phyloP scores from a whole-genome alignment of 1,284 basidiomycete species.

The Golubevia sp. region DNA sequence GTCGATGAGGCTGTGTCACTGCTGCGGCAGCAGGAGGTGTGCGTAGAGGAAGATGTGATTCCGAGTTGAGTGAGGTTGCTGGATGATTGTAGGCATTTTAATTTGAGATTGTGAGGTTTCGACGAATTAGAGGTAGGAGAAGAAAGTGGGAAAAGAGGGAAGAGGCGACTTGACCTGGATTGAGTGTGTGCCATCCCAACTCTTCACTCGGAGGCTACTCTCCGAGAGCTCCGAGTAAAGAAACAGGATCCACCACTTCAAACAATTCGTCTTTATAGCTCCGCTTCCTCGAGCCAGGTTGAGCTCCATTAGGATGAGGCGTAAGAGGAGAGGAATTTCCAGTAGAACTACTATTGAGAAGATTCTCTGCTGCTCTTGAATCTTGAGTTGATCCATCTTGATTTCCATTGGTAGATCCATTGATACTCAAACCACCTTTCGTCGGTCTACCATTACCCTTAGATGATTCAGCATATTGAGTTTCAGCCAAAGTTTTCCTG shows the following conservation, averaged over 20 bases:
- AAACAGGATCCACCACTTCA: conserved; percentile 53
- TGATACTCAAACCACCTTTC: conserved; percentile 24
- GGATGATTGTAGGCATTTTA: too few species aligned
- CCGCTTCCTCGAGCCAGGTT: conserved; percentile 19
- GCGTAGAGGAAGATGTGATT: too few species aligned
- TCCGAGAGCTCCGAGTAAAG: conserved; percentile 19
- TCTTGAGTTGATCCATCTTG: neutral
- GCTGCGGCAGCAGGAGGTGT: too few species aligned
- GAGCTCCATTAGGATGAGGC: conserved; percentile 1
- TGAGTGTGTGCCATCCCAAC: too few species aligned
- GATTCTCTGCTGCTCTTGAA: neutral
- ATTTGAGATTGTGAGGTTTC: too few species aligned
- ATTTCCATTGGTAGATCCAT: conserved; percentile 7
- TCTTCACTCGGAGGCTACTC: too few species aligned
- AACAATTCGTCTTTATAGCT: conserved; percentile 45
- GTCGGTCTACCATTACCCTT: conserved; percentile 14
- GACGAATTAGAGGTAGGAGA: too few species aligned
- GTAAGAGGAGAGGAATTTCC: conserved; percentile 11
- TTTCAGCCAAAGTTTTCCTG: conserved; percentile 32
- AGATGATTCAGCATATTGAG: conserved; percentile 7
- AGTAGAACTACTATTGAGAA: conserved; percentile 12
- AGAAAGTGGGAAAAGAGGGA: too few species aligned
- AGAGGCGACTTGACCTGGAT: too few species aligned
- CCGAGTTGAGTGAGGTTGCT: too few species aligned
- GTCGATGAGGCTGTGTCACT: too few species aligned